phyloP scores from a whole-genome alignment of 164 flowering plant species.

The Sextonia rubra region DNA sequence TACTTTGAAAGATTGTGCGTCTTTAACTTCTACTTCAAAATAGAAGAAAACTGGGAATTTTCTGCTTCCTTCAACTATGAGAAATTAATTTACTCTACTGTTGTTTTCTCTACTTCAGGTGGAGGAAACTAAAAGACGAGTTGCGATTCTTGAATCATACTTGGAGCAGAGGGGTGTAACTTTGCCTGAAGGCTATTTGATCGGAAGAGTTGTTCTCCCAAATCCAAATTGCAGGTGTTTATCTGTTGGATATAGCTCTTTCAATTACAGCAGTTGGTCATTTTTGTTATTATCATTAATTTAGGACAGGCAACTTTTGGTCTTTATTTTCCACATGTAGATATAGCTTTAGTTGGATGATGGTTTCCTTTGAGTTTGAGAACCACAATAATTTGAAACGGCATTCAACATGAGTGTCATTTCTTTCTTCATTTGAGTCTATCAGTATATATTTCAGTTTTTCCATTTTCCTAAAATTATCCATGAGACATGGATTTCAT shows the following conservation, averaged over 20 bases:
- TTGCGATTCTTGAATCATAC: conserved; percentile 76
- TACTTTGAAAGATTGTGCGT: too few relatives aligned
- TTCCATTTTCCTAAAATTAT: neutral
- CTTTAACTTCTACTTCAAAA: neutral
- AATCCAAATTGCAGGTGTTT: conserved; percentile 69
- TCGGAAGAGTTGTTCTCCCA: conserved; percentile 69
- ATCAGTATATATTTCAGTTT: too few relatives aligned
- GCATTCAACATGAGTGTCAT: neutral
- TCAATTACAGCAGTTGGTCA: neutral
- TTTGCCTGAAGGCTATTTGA: conserved; percentile 67
- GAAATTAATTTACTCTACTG: neutral
- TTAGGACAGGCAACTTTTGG: too few relatives aligned
- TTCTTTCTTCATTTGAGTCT: neutral
- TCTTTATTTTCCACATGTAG: neutral
- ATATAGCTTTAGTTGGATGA: neutral
- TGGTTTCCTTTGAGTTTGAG: neutral
- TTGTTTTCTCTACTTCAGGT: conserved; percentile 38
- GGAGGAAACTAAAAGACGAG: conserved; percentile 46
- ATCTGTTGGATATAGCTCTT: neutral
- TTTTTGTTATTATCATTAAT: too few relatives aligned
- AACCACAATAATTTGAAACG: neutral
- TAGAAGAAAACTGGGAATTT: neutral
- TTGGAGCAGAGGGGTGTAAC: conserved; percentile 84
- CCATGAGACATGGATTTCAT: neutral
- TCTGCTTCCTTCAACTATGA: neutral